Base-by-base conservation (phyloP, 192 early-diverging fungal species). In the Backusella parvicylindrica region DNA sequence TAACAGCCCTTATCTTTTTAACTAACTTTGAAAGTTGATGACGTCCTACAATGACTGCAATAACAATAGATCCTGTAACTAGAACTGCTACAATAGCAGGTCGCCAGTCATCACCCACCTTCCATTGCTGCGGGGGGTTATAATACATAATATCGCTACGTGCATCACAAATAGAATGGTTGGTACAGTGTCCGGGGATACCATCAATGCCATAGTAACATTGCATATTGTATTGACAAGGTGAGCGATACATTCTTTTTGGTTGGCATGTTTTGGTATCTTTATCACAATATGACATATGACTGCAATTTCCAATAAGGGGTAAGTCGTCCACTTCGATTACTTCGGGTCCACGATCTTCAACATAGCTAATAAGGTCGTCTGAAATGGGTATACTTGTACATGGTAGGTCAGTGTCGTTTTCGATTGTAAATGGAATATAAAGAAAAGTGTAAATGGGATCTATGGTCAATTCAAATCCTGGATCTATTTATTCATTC, bases 301-400 rank as follows among this genome's bases (percentile, higher is more conserved):
- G 69, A 56, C 71, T 77, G 50, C 80, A 81, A 21, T 81, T 81
- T 21, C 80, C 80, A 60, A 81, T 74, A 33, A 75, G 67, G 12
- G 74, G 63, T 16, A 81, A 60, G 56, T 81, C 80, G 18, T 53
- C 73, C 43, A 56, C 33, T 12, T 74, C 50, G 6, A 81, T 77
- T 2, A 75, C 69, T 12, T 73, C 30, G 36, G 80, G 80, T 56
- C 79, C 79, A 30, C 73, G 67, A 36, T 66, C 53, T 13, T 77
- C 68, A 12, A 81, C 80, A 72, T 81, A 81, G 36, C 49, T 71
- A n/a, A 47, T 28, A 13, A 81, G 73, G 30, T 81, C 80, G 15
- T 49, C 33, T 40, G 73, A 64, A 21, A 60, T 38, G 33, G 80
- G 80, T 38, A 81, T 81, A 21, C 63, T 72, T 26, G 32, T 47